Base-by-base conservation (phyloP, 495 filamentous ascomycete genomes). In the Entonaema liquescens region DNA sequence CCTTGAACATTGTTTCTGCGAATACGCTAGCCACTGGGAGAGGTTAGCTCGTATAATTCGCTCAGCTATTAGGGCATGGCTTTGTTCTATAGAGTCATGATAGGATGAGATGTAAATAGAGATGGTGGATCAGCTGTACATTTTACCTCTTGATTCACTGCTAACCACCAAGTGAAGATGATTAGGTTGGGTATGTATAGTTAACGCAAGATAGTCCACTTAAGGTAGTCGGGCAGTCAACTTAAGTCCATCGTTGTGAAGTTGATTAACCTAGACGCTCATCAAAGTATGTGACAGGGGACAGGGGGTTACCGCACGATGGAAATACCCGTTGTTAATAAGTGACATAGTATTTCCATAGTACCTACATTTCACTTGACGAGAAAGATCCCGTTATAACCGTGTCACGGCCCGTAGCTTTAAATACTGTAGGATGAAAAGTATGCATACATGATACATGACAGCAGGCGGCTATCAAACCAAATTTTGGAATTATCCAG, bases 391-490 rank as follows among this genome's bases (percentile, higher is more conserved):
- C 42, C 42, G 19, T 23, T 19, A 11, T 47, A 47, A 19, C 42
- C 42, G 42, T 47, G 42, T 2, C 8, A 21, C 19, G 42, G 42
- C 9, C 42, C 42, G 42, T 47, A 23, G 17, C 42, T 47, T 47
- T 7, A 33, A 7, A 33, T n/a, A n/a, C 2, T 33, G 4, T 47
- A 47, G 23, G 17, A 47, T 47, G 12, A 21, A 47, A 11, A 47
- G 42, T 12, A 19, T 47, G 4, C n/a, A 19, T 13, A 23, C 8
- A 19, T 17, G 47, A 26, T 31, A 29, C 59, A 67, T 63, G n/a
- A n/a, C n/a, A 35, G 35, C 50, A 42, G 40, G 68, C 68, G 68
- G 63, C 59, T 71, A 71, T n/a, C n/a, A 42, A 71, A 29, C 63
- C 63, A 63, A 55, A 55, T 53, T 63, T 67, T 40, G n/a, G 15